Base-by-base conservation (phyloP, 2,329 filamentous ascomycete genomes). In the Blumeriella jaapii region DNA sequence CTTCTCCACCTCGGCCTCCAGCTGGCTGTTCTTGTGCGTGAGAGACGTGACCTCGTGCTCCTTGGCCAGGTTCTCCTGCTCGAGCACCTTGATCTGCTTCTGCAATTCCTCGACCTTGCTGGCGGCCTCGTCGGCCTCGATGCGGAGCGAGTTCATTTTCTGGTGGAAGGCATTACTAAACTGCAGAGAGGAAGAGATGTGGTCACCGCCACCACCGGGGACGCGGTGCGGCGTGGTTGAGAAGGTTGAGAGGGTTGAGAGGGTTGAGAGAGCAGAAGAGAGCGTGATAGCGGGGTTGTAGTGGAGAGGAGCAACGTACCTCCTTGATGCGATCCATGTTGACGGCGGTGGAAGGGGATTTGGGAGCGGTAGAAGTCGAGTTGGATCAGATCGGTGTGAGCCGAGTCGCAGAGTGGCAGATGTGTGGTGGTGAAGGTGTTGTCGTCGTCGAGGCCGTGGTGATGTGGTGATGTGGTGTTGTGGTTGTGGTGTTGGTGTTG, bases 31-130 rank as follows among this genome's bases (percentile, higher is more conserved):
- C 71, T 89, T 93, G 79, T 96, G 89, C 59, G 81, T 77, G 55
- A 96, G 76, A 35, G 91, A 96, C 50, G 83, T 93, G 63, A 96
- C 93, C 62, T 96, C 89, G 65, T 96, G 87, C 69, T 96, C 91
- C 71, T 96, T 96, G 59, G 81, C 71, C 45, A 94, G 72, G 62
- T 86, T 94, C 68, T 96, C 89, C 64, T 94, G 82, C 67, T 98
- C 87, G 47, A 96, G 74, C 36, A 65, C 62, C 73, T 95, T 96
- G 67, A 95, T 73, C 67, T 84, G 87, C 54, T 63, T 50, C 67
- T 91, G 78, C 50, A 93, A 75, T 65, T 96, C 89, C 59, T 95
- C 84, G 47, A 80, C 79, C 67, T 89, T 82, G 59, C 69, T 65
- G 48, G 76, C 65, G 47, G 83, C 78, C 60, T 91, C 82, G 58